These are phyloP conservation scores for Eucalyptus regnans DNA, from an alignment of 345 rosid genomes.

Conservation along the genomic window DNA sequence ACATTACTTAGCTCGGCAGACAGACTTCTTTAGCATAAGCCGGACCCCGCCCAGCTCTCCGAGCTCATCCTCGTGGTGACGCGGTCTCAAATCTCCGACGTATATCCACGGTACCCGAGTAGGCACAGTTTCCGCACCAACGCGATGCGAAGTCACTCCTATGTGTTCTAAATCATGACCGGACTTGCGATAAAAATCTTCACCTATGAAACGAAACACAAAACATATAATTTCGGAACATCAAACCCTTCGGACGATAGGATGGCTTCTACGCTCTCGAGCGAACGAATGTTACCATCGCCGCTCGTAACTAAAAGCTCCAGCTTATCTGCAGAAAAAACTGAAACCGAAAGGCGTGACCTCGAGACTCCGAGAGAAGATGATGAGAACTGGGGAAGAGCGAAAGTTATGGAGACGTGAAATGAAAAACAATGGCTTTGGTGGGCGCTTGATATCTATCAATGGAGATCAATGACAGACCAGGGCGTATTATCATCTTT, in stretches of 20 bases:
- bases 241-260: background rate
- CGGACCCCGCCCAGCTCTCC: background rate
- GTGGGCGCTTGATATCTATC: background rate
- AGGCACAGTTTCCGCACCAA: background rate
- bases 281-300: background rate
- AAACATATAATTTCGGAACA: background rate
- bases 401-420: background rate
- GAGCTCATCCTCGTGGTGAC: background rate
- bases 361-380: background rate
- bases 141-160: background rate
- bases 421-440: background rate
- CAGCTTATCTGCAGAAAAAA: background rate
- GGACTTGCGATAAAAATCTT: background rate
- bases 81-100: background rate
- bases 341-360: background rate
- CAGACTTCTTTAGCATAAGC: background rate
- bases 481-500: fast-evolving
- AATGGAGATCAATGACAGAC: background rate
- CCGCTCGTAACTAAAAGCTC: background rate
- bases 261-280: background rate
- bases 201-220: background rate
- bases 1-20: background rate
- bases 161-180: background rate
- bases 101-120: background rate
- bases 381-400: background rate